Evolutionary conservation across 2,329 filamentous ascomycete species (phyloP), one percentile per base, ranked within the genome.

Genomic region (Chaetomium strumarium): DNA sequence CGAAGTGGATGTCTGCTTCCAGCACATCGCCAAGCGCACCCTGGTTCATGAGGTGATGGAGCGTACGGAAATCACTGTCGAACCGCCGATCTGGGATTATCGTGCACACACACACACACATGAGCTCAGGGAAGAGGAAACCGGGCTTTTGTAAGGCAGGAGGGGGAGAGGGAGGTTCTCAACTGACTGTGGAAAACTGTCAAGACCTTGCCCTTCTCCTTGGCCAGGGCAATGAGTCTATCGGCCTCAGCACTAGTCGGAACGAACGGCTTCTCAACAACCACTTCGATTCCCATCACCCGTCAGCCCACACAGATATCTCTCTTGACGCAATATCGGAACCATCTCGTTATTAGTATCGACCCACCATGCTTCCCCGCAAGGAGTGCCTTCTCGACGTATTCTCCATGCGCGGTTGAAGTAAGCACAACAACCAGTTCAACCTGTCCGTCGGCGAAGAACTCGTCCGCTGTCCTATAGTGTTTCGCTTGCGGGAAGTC

Each of bases 261-360:
- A 2, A 80, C 80, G 63, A 86, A 85, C 0, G 83, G 83, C 66
- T 86, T 86, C 65, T 86, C 83, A 53, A 81, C 80, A 12, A 86
- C 71, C 12, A 84, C 81, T 72, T 20, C 24, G 38, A 45, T 24
- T 42, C 8, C 11, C 19, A 6, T 6, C 14, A n/a, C 34, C n/a
- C 8, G 14, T 46, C 12, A 31, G 16, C 13, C n/a, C n/a, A n/a
- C n/a, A n/a, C n/a, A n/a, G n/a, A n/a, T n/a, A n/a, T n/a, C n/a
- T n/a, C n/a, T n/a, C n/a, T n/a, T n/a, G n/a, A n/a, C n/a, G n/a
- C n/a, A n/a, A n/a, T n/a, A n/a, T n/a, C n/a, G n/a, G n/a, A n/a
- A n/a, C n/a, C n/a, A n/a, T n/a, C n/a, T n/a, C n/a, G n/a, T n/a
- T n/a, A n/a, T 5, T 10, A 31, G 2, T 20, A 11, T 4, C n/a